phyloP scores from a whole-genome alignment of 2,329 filamentous ascomycete species.

The Aspergillus hortae region DNA sequence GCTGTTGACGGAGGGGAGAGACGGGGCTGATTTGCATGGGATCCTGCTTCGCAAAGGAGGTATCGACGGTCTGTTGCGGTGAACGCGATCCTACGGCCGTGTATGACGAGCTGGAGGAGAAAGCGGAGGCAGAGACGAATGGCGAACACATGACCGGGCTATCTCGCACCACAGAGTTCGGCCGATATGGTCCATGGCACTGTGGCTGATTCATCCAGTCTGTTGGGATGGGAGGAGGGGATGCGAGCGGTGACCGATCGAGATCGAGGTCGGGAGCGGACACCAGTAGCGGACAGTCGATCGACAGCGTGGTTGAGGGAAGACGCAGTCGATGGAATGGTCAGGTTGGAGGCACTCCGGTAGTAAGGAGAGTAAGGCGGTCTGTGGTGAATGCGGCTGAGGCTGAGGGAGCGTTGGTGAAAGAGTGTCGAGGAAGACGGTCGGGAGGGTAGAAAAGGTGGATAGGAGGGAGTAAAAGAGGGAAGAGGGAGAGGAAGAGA shows the following conservation, averaged over 20 bases:
- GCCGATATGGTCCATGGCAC: conserved; percentile 30
- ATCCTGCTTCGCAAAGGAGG: conserved; percentile 9
- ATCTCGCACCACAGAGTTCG: conserved; percentile 21
- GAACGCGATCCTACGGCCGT: conserved; percentile 12
- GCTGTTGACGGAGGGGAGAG: conserved; percentile 17
- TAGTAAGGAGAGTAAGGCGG: not conserved
- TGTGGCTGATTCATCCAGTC: conserved; percentile 30
- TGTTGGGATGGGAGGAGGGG: conserved; percentile 5
- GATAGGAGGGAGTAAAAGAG: conserved; percentile 8
- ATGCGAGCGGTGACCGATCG: conserved; percentile 4
- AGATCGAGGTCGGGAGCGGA: not conserved
- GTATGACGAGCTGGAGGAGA: conserved; percentile 18
- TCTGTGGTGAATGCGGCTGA: conserved; percentile 1
- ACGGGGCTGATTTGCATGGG: conserved; percentile 15
- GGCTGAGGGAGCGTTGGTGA: not conserved
- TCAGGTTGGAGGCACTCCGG: not conserved
- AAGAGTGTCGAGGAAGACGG: conserved; percentile 4
- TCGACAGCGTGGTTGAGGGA: too few species aligned
- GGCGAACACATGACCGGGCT: conserved; percentile 28
- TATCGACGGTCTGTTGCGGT: conserved; percentile 13
- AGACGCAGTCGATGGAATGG: not conserved
- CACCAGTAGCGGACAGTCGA: not conserved
- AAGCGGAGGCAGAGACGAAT: conserved; percentile 15
- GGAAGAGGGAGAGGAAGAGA: conserved; percentile 12
- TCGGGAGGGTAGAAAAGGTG: conserved; percentile 14